A percentile compares a stretch with the other conserved stretches of the same genome.
These are phyloP conservation scores for Fusarium nelsonii DNA, from an alignment of 2,329 filamentous ascomycete genomes.

Conservation along the genomic window DNA sequence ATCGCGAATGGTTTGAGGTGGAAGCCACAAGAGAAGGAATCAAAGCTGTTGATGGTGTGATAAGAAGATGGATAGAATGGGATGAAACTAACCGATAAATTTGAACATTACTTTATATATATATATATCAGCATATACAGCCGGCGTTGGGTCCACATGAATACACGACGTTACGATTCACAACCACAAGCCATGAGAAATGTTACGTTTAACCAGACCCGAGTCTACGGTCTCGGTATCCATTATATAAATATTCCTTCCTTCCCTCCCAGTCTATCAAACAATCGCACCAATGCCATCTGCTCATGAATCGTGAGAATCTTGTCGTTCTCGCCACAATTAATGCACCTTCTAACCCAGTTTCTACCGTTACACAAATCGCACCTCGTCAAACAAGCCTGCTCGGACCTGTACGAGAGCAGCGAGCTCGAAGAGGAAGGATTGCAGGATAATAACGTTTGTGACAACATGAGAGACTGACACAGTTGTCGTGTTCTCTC, in stretches of 20 bases:
- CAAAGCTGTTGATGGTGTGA: slow-evolving; percentile 73
- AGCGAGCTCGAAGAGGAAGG: slow-evolving; percentile 82
- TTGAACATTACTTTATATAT: slow-evolving; percentile 26
- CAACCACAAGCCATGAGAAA: slow-evolving; percentile 9
- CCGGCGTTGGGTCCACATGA: slow-evolving; percentile 28
- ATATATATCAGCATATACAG: slow-evolving; percentile 18
- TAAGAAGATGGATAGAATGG: slow-evolving; percentile 89
- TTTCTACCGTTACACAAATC: slow-evolving; percentile 59
- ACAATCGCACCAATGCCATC: slow-evolving; percentile 34
- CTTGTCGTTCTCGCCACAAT: slow-evolving; percentile 18
- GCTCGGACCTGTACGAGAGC: slow-evolving; percentile 80
- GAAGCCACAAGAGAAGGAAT: slow-evolving; percentile 79
- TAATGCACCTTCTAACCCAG: slow-evolving; percentile 7
- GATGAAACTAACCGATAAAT: slow-evolving; percentile 64
- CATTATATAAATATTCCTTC: slow-evolving; percentile 19
- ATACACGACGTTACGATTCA: slow-evolving; percentile 30
- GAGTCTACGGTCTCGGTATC: slow-evolving; percentile 27
- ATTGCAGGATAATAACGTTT: slow-evolving; percentile 82
- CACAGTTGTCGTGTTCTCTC: slow-evolving; percentile 57
- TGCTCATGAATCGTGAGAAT: slow-evolving; percentile 47
- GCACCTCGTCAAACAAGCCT: slow-evolving; percentile 81
- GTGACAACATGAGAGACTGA: slow-evolving; percentile 84
- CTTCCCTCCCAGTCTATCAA: slow-evolving; percentile 34
- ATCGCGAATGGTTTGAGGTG: slow-evolving; percentile 96
- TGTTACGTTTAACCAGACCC: slow-evolving; percentile 25